These are phyloP conservation scores for Lactarius sanguifluus DNA, from an alignment of 768 basidiomycete species.

Conservation along the genomic window DNA sequence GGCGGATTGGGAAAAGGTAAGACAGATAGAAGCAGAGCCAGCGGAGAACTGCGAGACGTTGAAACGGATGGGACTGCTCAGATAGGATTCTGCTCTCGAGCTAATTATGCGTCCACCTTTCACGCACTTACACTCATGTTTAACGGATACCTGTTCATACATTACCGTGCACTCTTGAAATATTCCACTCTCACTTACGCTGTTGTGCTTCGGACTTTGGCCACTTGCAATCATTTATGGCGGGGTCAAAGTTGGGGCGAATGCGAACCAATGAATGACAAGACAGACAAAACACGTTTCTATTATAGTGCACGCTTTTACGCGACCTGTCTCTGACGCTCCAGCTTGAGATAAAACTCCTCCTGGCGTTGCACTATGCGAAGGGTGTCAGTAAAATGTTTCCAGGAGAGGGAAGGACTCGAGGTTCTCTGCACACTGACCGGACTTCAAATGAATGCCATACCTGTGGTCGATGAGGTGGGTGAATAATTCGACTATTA, in stretches of 20 bases:
- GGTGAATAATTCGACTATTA: constrained; percentile 30
- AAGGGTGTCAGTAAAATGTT: background rate
- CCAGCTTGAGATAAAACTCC: constrained; percentile 82
- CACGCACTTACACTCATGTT: background rate
- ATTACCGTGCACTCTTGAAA: background rate
- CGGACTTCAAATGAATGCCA: constrained; percentile 69
- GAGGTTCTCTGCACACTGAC: constrained; percentile 46
- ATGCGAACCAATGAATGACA: background rate
- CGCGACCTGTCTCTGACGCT: constrained; percentile 50
- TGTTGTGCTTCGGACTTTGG: background rate
- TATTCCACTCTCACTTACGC: background rate
- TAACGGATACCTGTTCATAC: constrained; percentile 19
- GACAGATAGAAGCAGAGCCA: constrained; percentile 64
- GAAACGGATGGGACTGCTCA: constrained; percentile 56
- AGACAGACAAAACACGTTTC: constrained; percentile 17
- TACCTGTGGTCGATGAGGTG: constrained; percentile 56
- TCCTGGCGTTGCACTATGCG: constrained; percentile 75
- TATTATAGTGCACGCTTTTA: constrained; percentile 24
- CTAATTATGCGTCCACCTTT: constrained; percentile 19
- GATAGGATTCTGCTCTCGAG: constrained; percentile 32
- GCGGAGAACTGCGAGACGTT: constrained; percentile 79
- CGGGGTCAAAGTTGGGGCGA: background rate
- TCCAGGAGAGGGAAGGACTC: constrained; percentile 7
- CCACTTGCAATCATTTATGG: background rate
- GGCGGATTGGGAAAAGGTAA: constrained; percentile 89